Percentiles rank a stretch among this genome's conserved stretches.
Conservation (phyloP, 2,329 filamentous ascomycete genomes). For the Fusarium mexicanum region DNA sequence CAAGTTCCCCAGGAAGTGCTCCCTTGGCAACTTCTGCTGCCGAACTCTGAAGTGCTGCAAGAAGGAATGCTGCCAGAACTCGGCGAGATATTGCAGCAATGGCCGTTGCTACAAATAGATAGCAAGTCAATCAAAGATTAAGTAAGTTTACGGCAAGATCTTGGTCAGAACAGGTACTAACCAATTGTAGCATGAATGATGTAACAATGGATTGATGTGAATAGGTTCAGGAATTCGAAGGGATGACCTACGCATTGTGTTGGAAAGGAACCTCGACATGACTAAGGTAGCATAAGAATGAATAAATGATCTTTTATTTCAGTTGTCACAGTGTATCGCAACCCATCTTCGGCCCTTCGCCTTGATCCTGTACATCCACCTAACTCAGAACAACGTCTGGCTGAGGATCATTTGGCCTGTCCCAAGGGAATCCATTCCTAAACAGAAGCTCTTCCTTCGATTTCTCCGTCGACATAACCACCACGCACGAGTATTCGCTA, state of each 20-base stretch:
- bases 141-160: background rate
- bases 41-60: conserved; percentile 24
- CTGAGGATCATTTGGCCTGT: background rate
- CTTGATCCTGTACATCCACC: no score
- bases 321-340: rapidly evolving
- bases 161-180: rapidly evolving
- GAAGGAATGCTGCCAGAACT: conserved; percentile 26
- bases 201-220: background rate
- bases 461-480: background rate
- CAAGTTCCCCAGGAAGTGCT: conserved; percentile 23
- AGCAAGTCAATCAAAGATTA: rapidly evolving
- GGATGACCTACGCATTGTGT: rapidly evolving
- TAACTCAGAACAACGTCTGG: background rate
- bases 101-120: conserved; percentile 18
- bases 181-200: background rate
- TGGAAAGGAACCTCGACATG: rapidly evolving
- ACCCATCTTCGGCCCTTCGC: rapidly evolving
- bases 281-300: background rate
- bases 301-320: background rate
- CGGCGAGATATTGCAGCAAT: conserved; percentile 16
- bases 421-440: background rate
- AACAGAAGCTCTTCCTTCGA: background rate
- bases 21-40: conserved; percentile 19
- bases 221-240: rapidly evolving
- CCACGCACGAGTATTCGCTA: background rate